Conservation (phyloP, 768 basidiomycete species). For the Chalciporus piperatus region DNA sequence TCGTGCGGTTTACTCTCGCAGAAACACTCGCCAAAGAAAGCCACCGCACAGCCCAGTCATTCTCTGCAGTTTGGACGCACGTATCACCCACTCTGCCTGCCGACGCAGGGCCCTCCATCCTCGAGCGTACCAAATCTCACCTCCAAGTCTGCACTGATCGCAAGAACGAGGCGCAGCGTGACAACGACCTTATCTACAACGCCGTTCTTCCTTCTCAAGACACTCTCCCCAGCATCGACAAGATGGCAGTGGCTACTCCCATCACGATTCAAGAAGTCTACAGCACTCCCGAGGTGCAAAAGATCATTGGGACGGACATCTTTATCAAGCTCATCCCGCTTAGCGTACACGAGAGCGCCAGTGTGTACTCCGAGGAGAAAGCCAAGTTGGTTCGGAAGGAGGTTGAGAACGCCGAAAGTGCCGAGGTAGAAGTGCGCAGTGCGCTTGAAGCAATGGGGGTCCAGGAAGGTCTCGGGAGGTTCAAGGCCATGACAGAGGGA, state of each 20-base stretch:
- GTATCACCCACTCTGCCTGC: slow-evolving; percentile 81
- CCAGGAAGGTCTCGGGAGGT: slow-evolving; percentile 64
- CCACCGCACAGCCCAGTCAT: slow-evolving; percentile 59
- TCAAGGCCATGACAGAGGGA: slow-evolving; percentile 68
- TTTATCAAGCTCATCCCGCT: slow-evolving; percentile 87
- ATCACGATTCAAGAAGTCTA: slow-evolving; percentile 96
- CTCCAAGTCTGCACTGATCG: slow-evolving; percentile 73
- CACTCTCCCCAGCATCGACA: slow-evolving; percentile 78
- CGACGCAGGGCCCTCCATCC: slow-evolving; percentile 77
- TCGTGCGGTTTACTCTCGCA: slow-evolving; percentile 75
- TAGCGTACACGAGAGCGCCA: slow-evolving; percentile 93
- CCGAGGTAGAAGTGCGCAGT: slow-evolving; percentile 76
- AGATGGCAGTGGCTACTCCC: slow-evolving; percentile 74
- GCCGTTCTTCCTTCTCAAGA: slow-evolving; percentile 80
- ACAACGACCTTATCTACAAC: slow-evolving; percentile 98
- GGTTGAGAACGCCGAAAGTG: slow-evolving; percentile 81
- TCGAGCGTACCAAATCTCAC: slow-evolving; percentile 83
- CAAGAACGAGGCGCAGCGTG: slow-evolving; percentile 71
- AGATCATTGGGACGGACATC: slow-evolving; percentile 89
- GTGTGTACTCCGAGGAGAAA: slow-evolving; percentile 97
- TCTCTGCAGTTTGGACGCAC: slow-evolving; percentile 69
- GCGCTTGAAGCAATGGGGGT: slow-evolving; percentile 81
- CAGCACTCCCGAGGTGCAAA: slow-evolving; percentile 85
- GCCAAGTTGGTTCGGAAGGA: slow-evolving; percentile 90
- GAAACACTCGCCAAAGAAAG: slow-evolving; percentile 85